Evolutionary conservation across 2,329 filamentous ascomycete species (phyloP).

Genomic region (Phaeosphaeriaceae sp.): DNA sequence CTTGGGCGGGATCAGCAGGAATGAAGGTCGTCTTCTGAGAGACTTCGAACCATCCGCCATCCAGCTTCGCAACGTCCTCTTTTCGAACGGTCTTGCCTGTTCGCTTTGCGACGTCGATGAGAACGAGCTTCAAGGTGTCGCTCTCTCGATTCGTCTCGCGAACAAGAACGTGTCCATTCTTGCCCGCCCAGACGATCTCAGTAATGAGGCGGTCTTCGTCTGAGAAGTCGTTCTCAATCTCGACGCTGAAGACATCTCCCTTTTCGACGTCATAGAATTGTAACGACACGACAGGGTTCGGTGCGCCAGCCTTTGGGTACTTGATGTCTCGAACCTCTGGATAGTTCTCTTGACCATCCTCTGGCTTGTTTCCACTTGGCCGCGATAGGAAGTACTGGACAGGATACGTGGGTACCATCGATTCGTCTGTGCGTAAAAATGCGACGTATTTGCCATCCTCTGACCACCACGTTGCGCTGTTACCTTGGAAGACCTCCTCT

Average conservation of each 20-base stretch:
- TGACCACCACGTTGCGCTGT: conserved; percentile 95
- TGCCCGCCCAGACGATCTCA: conserved; percentile 87
- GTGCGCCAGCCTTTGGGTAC: conserved; percentile 93
- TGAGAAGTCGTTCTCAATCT: conserved; percentile 77
- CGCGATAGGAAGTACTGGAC: conserved; percentile 91
- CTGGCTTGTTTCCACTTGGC: conserved; percentile 75
- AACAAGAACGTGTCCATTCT: conserved; percentile 76
- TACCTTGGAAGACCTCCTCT: conserved; percentile 79
- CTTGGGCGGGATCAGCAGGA: conserved; percentile 79
- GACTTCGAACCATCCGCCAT: conserved; percentile 97
- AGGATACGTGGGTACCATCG: conserved; percentile 86
- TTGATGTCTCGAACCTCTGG: conserved; percentile 93
- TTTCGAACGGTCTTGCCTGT: conserved; percentile 80
- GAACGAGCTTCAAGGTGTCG: conserved; percentile 84
- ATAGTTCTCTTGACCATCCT: conserved; percentile 80
- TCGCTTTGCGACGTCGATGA: conserved; percentile 78
- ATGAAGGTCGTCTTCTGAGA: conserved; percentile 85
- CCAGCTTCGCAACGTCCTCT: conserved; percentile 80
- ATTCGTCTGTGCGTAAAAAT: conserved; percentile 93
- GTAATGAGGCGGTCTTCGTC: conserved; percentile 89
- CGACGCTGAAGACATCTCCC: conserved; percentile 79
- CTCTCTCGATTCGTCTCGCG: conserved; percentile 95
- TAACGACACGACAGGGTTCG: conserved; percentile 88
- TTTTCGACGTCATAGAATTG: conserved; percentile 86
- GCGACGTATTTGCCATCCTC: conserved; percentile 87